phyloP scores from a whole-genome alignment of 352 stramenopile genomes.

The Phytopythium mirpurense region DNA sequence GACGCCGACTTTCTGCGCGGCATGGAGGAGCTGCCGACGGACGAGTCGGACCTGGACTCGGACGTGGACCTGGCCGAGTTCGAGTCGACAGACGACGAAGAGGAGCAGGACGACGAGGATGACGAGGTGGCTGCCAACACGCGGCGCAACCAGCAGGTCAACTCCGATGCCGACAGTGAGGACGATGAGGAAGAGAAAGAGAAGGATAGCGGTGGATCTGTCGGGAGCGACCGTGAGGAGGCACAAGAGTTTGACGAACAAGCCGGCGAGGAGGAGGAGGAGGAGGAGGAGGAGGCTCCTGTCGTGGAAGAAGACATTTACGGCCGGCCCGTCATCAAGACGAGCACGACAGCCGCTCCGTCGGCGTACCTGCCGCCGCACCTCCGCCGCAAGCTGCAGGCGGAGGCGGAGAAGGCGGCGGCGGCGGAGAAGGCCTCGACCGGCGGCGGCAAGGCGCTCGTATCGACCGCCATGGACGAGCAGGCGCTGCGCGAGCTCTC shows the following conservation, averaged over 20 bases:
- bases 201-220: slow-evolving; percentile 10
- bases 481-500: slow-evolving; percentile 62
- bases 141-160: slow-evolving; percentile 38
- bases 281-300: slow-evolving; percentile 14
- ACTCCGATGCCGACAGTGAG: neutral
- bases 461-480: slow-evolving; percentile 65
- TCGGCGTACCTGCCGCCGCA: slow-evolving; percentile 85
- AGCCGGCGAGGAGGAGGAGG: slow-evolving; percentile 17
- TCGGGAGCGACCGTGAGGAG: slow-evolving; percentile 9
- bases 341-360: slow-evolving; percentile 27
- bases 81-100: slow-evolving; percentile 58
- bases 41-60: slow-evolving; percentile 71
- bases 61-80: slow-evolving; percentile 63
- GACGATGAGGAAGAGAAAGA: slow-evolving; percentile 12
- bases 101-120: slow-evolving; percentile 26
- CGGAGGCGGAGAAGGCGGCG: slow-evolving; percentile 27
- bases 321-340: slow-evolving; percentile 61
- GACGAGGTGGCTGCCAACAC: slow-evolving; percentile 53
- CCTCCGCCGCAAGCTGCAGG: slow-evolving; percentile 65
- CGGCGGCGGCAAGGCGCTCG: slow-evolving; percentile 10
- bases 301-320: slow-evolving; percentile 81
- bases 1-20: slow-evolving; percentile 78
- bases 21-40: slow-evolving; percentile 81
- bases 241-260: slow-evolving; percentile 9
- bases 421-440: slow-evolving; percentile 16